Conservation (phyloP, 306 rosid species). For the Ochetophila trinervis region DNA sequence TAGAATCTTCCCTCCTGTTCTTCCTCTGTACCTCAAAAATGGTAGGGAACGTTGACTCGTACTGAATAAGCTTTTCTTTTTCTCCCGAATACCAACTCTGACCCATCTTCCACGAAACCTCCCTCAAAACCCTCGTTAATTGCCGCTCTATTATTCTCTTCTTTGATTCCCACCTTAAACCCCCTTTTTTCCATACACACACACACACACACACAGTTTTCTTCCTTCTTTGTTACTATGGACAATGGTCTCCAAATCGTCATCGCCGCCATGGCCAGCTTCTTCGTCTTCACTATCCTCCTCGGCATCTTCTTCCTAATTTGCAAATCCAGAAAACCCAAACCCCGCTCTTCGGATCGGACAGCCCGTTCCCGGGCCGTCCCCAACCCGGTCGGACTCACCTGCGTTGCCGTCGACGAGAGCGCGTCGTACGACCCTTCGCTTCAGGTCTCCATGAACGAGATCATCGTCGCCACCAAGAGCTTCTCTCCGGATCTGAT, state of each 20-base stretch:
- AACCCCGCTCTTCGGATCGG: neutral
- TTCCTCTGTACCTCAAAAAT: neutral
- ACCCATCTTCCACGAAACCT: neutral
- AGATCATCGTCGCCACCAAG: slow-evolving; percentile 61
- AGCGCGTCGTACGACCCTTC: slow-evolving; percentile 64
- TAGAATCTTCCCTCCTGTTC: neutral
- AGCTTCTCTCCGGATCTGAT: slow-evolving; percentile 61
- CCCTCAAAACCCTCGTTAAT: neutral
- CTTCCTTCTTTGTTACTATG: slow-evolving; percentile 12
- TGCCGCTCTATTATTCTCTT: neutral
- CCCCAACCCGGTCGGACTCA: neutral
- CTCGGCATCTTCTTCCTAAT: slow-evolving; percentile 30
- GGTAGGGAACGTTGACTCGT: neutral
- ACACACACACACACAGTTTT: neutral
- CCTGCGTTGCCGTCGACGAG: slow-evolving; percentile 36
- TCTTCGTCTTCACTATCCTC: slow-evolving; percentile 44
- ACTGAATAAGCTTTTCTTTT: neutral
- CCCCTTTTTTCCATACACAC: neutral
- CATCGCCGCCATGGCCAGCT: slow-evolving; percentile 48
- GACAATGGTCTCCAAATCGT: neutral
- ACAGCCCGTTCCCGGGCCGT: slow-evolving; percentile 9
- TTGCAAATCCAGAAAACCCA: slow-evolving; percentile 23
- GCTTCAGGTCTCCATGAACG: slow-evolving; percentile 61
- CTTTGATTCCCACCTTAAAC: neutral
- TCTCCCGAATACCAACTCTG: neutral